Conservation (phyloP, 1,139 yeast species). For the Pichia cactophila region DNA sequence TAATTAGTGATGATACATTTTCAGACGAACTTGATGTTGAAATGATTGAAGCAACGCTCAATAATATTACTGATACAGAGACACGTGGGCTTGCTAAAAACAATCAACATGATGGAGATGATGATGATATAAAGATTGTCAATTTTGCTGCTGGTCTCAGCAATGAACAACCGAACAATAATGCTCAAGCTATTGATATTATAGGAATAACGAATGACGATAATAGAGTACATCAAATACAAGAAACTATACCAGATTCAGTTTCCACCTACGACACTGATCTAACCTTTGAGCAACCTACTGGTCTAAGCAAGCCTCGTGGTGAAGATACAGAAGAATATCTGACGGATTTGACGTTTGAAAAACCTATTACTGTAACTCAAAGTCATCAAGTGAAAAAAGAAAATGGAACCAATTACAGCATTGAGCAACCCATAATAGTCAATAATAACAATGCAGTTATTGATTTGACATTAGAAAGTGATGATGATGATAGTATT, state of each 20-base stretch:
- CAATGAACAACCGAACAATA: background rate
- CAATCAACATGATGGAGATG: background rate
- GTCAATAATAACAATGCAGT: background rate
- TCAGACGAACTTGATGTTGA: slow-evolving; percentile 3
- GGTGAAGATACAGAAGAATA: background rate
- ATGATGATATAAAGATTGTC: background rate
- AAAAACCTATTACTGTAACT: background rate
- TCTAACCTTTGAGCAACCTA: background rate
- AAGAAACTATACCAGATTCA: background rate
- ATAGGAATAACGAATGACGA: background rate
- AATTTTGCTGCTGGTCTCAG: background rate
- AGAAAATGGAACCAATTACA: background rate
- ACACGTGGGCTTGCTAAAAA: background rate
- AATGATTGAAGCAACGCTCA: background rate
- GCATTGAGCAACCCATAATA: background rate
- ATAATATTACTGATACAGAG: background rate
- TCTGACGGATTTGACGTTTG: background rate
- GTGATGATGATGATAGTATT: background rate
- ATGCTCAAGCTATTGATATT: background rate
- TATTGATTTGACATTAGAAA: background rate
- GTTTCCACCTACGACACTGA: background rate
- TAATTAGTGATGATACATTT: slow-evolving; percentile 3
- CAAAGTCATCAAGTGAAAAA: background rate
- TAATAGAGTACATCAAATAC: background rate
- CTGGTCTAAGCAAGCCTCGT: background rate